These are phyloP conservation scores for Hemerocallis citrina DNA, from an alignment of 106 monocot species.

Conservation along the genomic window DNA sequence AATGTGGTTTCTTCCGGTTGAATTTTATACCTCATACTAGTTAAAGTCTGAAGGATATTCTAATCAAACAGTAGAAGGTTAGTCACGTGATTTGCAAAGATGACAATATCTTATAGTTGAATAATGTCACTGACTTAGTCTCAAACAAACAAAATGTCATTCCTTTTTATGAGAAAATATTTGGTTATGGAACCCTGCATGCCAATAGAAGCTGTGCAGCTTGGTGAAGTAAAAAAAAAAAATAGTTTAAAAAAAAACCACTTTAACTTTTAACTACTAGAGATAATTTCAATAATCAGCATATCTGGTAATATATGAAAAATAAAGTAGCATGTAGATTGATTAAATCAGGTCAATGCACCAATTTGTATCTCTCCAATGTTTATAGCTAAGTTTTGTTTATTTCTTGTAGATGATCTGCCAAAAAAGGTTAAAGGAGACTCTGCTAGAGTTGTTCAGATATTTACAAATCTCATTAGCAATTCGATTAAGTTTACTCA, in stretches of 20 bases:
- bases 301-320: not conserved
- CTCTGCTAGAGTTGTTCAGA: slow-evolving; percentile 50
- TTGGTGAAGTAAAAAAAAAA: not conserved
- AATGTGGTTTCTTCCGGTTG: too few species aligned
- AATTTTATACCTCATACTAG: too few species aligned
- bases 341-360: not conserved
- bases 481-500: slow-evolving; percentile 55
- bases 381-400: not conserved
- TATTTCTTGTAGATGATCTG: slow-evolving; percentile 33
- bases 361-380: not conserved
- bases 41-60: not conserved
- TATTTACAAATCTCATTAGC: slow-evolving; percentile 60
- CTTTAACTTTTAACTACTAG: not conserved
- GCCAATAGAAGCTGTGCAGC: not conserved
- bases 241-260: not conserved
- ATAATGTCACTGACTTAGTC: not conserved
- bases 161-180: not conserved
- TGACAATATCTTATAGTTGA: not conserved
- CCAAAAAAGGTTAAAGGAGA: slow-evolving; percentile 51
- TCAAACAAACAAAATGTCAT: too few species aligned
- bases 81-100: not conserved
- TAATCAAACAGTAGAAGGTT: not conserved
- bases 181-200: too few species aligned
- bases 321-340: not conserved
- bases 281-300: not conserved